Conservation (phyloP, 192 early-diverging fungal species). For the Coemansia sp. region DNA sequence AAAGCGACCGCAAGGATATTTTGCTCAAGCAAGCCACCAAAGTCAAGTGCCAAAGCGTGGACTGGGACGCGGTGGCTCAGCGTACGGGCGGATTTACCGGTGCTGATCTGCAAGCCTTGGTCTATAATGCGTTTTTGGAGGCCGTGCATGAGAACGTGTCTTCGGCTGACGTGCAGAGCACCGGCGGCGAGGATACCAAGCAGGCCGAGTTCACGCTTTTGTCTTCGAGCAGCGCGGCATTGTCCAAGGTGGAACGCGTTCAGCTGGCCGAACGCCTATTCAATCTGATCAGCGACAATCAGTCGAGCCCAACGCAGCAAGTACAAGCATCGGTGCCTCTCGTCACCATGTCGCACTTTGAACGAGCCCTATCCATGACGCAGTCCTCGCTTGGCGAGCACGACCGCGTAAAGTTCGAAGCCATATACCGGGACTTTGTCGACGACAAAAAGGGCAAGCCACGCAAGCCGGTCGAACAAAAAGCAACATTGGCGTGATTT, state of each 20-base stretch:
- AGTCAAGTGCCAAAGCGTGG: slow-evolving; percentile 60
- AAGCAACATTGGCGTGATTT: slow-evolving; percentile 42
- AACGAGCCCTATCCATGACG: slow-evolving; percentile 17
- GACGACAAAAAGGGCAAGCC: slow-evolving; percentile 43
- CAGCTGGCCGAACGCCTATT: slow-evolving; percentile 21
- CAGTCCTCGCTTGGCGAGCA: slow-evolving; percentile 31
- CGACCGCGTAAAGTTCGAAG: slow-evolving; percentile 25
- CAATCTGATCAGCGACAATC: slow-evolving; percentile 3
- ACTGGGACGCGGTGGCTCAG: slow-evolving; percentile 62
- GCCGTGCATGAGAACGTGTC: slow-evolving; percentile 68
- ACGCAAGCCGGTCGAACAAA: slow-evolving; percentile 34
- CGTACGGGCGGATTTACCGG: slow-evolving; percentile 78
- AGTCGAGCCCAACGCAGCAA: neutral
- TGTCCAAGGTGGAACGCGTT: slow-evolving; percentile 20
- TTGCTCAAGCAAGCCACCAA: slow-evolving; percentile 70
- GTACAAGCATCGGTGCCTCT: slow-evolving; percentile 3
- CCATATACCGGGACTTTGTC: slow-evolving; percentile 50
- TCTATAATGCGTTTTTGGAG: slow-evolving; percentile 90
- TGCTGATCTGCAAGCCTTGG: slow-evolving; percentile 91
- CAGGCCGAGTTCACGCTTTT: slow-evolving; percentile 17
- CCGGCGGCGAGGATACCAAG: neutral
- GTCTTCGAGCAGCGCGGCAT: neutral
- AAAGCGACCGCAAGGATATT: slow-evolving; percentile 78
- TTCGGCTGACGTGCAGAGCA: neutral
- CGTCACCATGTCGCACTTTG: slow-evolving; percentile 33